Evolutionary conservation across 148 eudicot species (phyloP).

Genomic region (Rhododendron mucronatum): DNA sequence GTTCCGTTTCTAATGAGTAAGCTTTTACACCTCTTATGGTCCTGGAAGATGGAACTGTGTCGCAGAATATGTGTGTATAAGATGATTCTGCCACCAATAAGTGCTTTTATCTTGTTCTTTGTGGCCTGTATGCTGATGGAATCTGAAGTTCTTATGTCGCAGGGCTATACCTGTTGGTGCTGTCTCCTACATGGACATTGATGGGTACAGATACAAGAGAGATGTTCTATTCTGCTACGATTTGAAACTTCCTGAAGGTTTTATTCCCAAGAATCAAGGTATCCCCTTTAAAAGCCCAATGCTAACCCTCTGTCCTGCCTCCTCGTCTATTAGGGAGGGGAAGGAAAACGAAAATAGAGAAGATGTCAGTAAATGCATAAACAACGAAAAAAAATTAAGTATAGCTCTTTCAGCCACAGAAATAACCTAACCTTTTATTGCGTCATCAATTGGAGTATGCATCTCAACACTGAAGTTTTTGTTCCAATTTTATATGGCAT

Average conservation of each 20-base stretch:
- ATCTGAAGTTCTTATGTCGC: constrained; percentile 12
- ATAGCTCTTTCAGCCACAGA: neutral
- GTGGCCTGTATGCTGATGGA: constrained; percentile 1
- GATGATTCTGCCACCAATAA: neutral
- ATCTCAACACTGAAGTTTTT: neutral
- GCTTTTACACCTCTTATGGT: constrained; percentile 4
- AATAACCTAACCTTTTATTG: neutral
- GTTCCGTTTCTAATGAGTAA: constrained; percentile 55
- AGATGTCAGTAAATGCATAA: neutral
- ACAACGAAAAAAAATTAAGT: neutral
- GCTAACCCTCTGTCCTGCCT: neutral
- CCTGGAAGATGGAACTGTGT: constrained; percentile 4
- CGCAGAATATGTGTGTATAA: neutral
- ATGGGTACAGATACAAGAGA: constrained; percentile 78
- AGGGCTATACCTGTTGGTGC: constrained; percentile 84
- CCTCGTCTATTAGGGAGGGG: neutral
- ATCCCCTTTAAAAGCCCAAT: neutral
- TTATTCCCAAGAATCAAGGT: constrained; percentile 70
- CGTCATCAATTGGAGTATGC: neutral
- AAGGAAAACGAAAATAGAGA: neutral
- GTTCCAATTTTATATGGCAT: neutral
- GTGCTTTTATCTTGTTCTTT: neutral
- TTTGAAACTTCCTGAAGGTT: constrained; percentile 86
- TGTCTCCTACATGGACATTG: constrained; percentile 82
- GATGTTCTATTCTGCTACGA: constrained; percentile 94